Evolutionary conservation across 129 eudicot genomes (phyloP).

Genomic region (Gnaphalium uliginosum): DNA sequence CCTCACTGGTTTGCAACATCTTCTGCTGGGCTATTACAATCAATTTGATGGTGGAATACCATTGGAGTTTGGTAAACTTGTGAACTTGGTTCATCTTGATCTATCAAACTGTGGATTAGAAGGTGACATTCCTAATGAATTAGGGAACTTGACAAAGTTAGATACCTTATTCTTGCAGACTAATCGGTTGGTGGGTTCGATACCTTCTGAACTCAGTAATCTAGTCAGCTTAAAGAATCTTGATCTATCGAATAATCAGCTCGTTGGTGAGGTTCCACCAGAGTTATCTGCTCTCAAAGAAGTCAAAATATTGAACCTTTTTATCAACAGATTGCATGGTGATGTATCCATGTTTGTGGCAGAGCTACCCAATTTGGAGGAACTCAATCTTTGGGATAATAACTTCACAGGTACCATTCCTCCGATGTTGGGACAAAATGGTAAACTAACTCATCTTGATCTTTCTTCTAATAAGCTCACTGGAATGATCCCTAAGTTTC

Average conservation of each 20-base stretch:
- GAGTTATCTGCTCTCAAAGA: slow-evolving; percentile 48
- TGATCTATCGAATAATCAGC: slow-evolving; percentile 64
- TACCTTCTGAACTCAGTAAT: slow-evolving; percentile 53
- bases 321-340: slow-evolving; percentile 62
- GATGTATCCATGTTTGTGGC: slow-evolving; percentile 54
- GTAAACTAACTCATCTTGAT: slow-evolving; percentile 49
- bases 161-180: slow-evolving; percentile 61
- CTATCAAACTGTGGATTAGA: slow-evolving; percentile 54
- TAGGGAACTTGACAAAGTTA: slow-evolving; percentile 53
- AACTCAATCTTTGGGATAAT: slow-evolving; percentile 59
- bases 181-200: slow-evolving; percentile 47
- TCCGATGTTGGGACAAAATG: slow-evolving; percentile 54
- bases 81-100: slow-evolving; percentile 62
- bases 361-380: slow-evolving; percentile 51
- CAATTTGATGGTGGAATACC: slow-evolving; percentile 69
- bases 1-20: slow-evolving; percentile 46
- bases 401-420: slow-evolving; percentile 71
- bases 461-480: slow-evolving; percentile 68
- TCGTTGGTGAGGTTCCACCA: slow-evolving; percentile 63
- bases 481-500: slow-evolving; percentile 51
- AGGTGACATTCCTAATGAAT: slow-evolving; percentile 55
- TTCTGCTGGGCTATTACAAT: slow-evolving; percentile 58
- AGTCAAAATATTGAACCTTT: slow-evolving; percentile 58
- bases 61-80: slow-evolving; percentile 47
- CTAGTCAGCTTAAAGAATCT: slow-evolving; percentile 42